These are phyloP conservation scores for Linnemannia hyalina DNA, from an alignment of 192 early-diverging fungal genomes.

Conservation along the genomic window DNA sequence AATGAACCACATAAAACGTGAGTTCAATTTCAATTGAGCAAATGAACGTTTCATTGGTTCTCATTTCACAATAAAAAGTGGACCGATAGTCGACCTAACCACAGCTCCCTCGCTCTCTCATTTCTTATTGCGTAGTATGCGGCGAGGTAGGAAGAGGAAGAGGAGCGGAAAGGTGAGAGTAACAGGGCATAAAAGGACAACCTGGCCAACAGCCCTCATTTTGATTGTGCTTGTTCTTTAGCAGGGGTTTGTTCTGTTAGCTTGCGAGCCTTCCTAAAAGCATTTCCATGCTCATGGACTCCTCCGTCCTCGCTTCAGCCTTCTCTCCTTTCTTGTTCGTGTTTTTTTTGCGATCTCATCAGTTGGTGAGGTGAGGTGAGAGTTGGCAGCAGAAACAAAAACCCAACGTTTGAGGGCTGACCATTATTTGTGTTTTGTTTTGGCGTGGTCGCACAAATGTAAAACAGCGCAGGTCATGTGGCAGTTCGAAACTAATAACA, in stretches of 20 bases:
- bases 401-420: neutral
- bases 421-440: neutral
- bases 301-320: neutral
- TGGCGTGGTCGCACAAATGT: neutral
- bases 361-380: neutral
- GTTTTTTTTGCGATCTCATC: neutral
- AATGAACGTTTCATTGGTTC: neutral
- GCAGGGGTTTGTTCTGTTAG: neutral
- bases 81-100: neutral
- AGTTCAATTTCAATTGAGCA: neutral
- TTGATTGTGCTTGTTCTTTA: neutral
- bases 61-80: neutral
- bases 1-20: neutral
- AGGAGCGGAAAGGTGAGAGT: neutral
- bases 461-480: constrained; percentile 6
- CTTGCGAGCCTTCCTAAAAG: neutral
- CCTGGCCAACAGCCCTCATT: neutral
- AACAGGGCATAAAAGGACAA: neutral
- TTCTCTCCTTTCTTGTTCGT: neutral
- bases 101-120: neutral
- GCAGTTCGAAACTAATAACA: neutral
- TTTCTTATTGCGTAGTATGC: neutral
- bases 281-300: neutral
- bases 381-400: neutral
- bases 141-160: neutral